These are phyloP conservation scores for Corinectria fuckeliana DNA, from an alignment of 2,329 filamentous ascomycete genomes.

Conservation along the genomic window DNA sequence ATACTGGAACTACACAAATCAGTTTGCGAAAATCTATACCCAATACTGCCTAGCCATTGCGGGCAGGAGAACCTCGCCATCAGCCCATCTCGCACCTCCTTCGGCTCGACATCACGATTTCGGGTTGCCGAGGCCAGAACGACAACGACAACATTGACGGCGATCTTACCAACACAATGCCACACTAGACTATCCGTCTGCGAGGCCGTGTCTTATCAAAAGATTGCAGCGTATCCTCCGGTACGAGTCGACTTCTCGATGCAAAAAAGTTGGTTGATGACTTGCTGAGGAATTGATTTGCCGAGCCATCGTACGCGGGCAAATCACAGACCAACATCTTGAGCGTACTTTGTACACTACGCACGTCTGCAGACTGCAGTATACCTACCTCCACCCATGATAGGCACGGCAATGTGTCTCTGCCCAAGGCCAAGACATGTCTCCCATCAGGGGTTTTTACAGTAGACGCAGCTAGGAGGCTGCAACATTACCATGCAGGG, in stretches of 20 bases:
- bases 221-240: background rate
- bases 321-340: background rate
- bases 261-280: background rate
- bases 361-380: too few species aligned
- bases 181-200: background rate
- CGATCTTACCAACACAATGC: background rate
- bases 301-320: background rate
- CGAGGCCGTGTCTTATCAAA: background rate
- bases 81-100: constrained; percentile 17
- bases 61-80: constrained; percentile 4
- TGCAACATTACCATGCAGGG: constrained; percentile 6
- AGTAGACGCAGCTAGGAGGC: background rate
- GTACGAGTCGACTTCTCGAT: background rate
- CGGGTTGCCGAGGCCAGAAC: constrained; percentile 9
- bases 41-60: constrained; percentile 6
- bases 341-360: background rate
- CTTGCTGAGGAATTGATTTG: background rate
- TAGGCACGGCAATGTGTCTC: constrained; percentile 13
- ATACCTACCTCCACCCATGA: background rate
- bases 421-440: constrained; percentile 14
- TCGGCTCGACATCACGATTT: constrained; percentile 15
- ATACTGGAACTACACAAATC: background rate
- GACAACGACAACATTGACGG: background rate
- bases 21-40: constrained; percentile 9
- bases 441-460: background rate